These are phyloP conservation scores for Mycena pura DNA, from an alignment of 768 basidiomycete species.

Conservation along the genomic window DNA sequence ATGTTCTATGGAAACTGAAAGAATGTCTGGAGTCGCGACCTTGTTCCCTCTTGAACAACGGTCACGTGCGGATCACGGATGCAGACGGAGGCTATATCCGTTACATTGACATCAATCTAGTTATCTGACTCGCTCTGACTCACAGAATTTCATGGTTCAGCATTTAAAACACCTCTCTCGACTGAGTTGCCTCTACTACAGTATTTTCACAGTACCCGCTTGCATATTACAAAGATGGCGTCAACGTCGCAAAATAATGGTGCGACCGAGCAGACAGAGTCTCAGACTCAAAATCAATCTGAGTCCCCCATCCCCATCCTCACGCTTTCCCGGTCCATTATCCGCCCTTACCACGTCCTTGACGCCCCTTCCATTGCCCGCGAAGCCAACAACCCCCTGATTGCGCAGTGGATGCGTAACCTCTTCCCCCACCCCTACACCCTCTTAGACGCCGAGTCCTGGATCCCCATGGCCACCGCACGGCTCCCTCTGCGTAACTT, in stretches of 20 bases:
- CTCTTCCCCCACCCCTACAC: background rate
- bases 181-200: too few species aligned
- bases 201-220: background rate
- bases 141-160: background rate
- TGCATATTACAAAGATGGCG: conserved; percentile 5
- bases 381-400: conserved; percentile 7
- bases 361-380: conserved; percentile 3
- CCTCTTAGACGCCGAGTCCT: background rate
- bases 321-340: conserved; percentile 3
- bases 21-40: too few species aligned
- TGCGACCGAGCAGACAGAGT: background rate
- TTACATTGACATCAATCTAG: too few species aligned
- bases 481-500: background rate
- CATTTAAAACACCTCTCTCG: conserved; percentile 1
- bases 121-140: conserved; percentile 1
- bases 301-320: conserved; percentile 5
- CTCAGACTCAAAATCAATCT: background rate
- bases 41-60: too few species aligned
- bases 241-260: background rate
- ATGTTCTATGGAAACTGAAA: too few species aligned
- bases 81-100: too few species aligned
- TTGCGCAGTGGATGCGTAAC: conserved; percentile 6
- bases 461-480: background rate
- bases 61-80: too few species aligned
- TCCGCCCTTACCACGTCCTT: too few species aligned